A percentile compares a stretch with the other conserved stretches of the same genome.
These are phyloP conservation scores for Aurinia saxatilis DNA, from an alignment of 345 rosid species.

Conservation along the genomic window DNA sequence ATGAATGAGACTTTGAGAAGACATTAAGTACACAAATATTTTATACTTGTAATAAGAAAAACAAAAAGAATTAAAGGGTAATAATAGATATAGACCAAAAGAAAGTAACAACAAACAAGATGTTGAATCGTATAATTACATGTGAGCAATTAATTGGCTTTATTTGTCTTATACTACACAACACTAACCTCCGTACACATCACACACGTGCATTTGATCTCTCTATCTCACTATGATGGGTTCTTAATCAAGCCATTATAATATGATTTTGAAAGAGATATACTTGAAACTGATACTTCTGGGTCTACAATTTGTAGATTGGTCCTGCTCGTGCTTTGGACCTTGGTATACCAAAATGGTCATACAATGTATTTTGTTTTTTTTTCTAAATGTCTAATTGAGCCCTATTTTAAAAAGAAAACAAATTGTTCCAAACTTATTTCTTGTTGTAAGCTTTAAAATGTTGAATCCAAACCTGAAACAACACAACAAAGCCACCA, in stretches of 20 bases:
- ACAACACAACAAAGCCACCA: too few species aligned
- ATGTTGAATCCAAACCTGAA: too few species aligned
- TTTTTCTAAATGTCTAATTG: too few species aligned
- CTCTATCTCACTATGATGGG: background rate
- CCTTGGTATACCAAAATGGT: too few species aligned
- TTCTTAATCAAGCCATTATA: background rate
- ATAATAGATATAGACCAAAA: constrained; percentile 21
- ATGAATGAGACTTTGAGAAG: constrained; percentile 41
- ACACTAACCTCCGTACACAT: constrained; percentile 28
- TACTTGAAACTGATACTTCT: too few species aligned
- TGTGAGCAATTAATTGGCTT: constrained; percentile 30
- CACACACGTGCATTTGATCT: constrained; percentile 19
- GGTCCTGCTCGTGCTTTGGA: too few species aligned
- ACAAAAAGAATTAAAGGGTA: background rate
- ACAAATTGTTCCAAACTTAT: too few species aligned
- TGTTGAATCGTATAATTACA: constrained; percentile 25
- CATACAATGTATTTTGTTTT: too few species aligned
- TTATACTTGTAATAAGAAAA: background rate
- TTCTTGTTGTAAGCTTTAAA: too few species aligned
- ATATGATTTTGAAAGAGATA: background rate
- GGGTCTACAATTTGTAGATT: too few species aligned
- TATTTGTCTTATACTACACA: constrained; percentile 35
- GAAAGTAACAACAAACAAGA: constrained; percentile 19
- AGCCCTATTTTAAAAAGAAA: too few species aligned
- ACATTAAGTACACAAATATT: constrained; percentile 27